These are phyloP conservation scores for Mucor ambiguus DNA, from an alignment of 371 early-diverging fungal species.

Conservation along the genomic window DNA sequence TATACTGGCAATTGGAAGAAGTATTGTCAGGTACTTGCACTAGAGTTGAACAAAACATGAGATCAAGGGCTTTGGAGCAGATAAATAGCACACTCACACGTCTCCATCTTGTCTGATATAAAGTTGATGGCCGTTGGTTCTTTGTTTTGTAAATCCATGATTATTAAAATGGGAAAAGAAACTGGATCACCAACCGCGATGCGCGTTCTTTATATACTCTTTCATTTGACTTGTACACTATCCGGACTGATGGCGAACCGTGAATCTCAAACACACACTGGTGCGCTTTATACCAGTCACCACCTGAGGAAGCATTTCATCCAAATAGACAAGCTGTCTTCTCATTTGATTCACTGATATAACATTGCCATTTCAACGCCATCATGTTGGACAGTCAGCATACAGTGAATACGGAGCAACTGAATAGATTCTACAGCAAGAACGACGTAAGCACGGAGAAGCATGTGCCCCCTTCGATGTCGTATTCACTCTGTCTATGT, in stretches of 20 bases:
- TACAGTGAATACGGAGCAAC: slow-evolving; percentile 5
- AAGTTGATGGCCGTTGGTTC: slow-evolving; percentile 1
- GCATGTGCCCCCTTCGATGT: background rate
- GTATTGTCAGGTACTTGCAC: slow-evolving; percentile 11
- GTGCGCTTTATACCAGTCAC: background rate
- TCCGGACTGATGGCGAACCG: background rate
- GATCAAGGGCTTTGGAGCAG: background rate
- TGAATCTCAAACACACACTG: background rate
- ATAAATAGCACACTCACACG: background rate
- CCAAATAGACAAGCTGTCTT: background rate
- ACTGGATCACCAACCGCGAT: background rate
- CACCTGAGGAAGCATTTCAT: background rate
- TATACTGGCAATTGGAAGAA: slow-evolving; percentile 7
- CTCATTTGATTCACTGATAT: background rate
- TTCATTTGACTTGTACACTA: no score
- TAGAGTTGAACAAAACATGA: background rate
- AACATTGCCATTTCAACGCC: background rate
- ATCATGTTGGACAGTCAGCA: slow-evolving; percentile 3
- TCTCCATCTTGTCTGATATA: slow-evolving; percentile 14
- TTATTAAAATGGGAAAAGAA: background rate
- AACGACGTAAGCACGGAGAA: background rate
- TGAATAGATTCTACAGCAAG: background rate
- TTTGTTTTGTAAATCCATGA: slow-evolving; percentile 5
- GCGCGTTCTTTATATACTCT: background rate
- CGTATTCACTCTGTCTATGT: background rate